A percentile compares a stretch with the other conserved stretches of the same genome.
phyloP scores from a whole-genome alignment of 306 rosid genomes.

The Rosa lucieae region DNA sequence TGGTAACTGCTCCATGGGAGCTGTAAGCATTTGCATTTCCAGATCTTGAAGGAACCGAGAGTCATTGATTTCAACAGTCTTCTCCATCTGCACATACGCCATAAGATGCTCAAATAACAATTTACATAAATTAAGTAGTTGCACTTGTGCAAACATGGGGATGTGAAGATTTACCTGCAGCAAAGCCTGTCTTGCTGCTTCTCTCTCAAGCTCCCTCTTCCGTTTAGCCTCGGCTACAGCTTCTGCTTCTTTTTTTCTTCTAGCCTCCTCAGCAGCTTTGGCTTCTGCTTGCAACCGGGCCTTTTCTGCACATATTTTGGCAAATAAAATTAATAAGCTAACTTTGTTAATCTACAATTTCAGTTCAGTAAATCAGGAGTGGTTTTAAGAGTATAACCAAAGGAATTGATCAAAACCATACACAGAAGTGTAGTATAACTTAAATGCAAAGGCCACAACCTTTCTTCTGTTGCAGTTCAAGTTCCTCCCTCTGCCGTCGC shows the following conservation, averaged over 20 bases:
- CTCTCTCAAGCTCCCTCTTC: constrained; percentile 83
- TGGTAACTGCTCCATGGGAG: constrained; percentile 57
- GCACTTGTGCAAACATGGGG: constrained; percentile 13
- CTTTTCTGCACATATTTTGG: constrained; percentile 51
- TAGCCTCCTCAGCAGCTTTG: constrained; percentile 83
- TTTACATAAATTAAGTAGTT: constrained; percentile 3
- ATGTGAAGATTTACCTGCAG: constrained; percentile 51
- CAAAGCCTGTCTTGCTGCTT: constrained; percentile 85
- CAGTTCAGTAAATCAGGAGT: neutral
- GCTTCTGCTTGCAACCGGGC: constrained; percentile 86
- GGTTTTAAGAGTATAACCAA: neutral
- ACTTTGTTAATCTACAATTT: neutral
- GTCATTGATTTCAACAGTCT: constrained; percentile 80
- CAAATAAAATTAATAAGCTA: neutral
- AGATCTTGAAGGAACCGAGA: constrained; percentile 71
- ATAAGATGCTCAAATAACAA: constrained; percentile 30
- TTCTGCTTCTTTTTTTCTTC: constrained; percentile 64
- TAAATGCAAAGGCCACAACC: constrained; percentile 34
- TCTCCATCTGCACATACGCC: constrained; percentile 66
- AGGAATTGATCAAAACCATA: constrained; percentile 5
- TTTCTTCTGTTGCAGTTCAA: constrained; percentile 68
- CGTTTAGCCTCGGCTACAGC: constrained; percentile 77
- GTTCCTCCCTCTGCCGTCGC: constrained; percentile 65
- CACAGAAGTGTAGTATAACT: neutral
- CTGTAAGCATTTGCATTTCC: constrained; percentile 67